Base-by-base conservation (phyloP, 2,329 filamentous ascomycete genomes). In the Monilinia aucupariae region DNA sequence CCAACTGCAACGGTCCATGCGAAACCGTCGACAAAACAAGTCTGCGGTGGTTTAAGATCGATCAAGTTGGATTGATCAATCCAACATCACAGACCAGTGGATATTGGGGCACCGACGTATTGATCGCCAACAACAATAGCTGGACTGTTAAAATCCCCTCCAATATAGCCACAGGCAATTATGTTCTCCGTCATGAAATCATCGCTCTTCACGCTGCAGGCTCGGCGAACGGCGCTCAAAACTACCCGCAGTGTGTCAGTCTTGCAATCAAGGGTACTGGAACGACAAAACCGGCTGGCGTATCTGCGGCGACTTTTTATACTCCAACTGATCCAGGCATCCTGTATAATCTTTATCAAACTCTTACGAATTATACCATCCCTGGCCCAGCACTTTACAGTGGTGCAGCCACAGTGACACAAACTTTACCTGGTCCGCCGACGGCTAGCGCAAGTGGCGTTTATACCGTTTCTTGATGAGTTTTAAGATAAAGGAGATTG, bases 91-190 rank as follows among this genome's bases (percentile, higher is more conserved):
- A 59, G 7, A 61, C 51, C 10, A 65, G 74, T 25, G 76, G 76
- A 10, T 76, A 67, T 25, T 81, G 79, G 79, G 74, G 73, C 0
- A 75, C 76, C 4, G 77, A 80, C 66, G 72, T 80, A 9, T 73
- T 85, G 63, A 83, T 84, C 67, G 72, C 75, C 59, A 78, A 79
- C 68, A 83, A 83, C 73, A 81, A 81, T 71, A 80, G 75, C 68
- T 82, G 80, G 78, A 77, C 76, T 20, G 74, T 80, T n/a, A 76
- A 72, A 1, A 76, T 83, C 43, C 81, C 81, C 4, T 56, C 67
- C 0, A 72, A 75, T 27, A 72, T 83, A 51, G 73, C 71, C 4
- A 68, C 78, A 0, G 81, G 81, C 0, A 76, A 79, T 64, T 84
- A 84, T 66, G 79, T 84, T 39, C 69, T 84, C 17, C 76, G 82